These are phyloP conservation scores for Parascedosporium putredinis DNA, from an alignment of 2,329 filamentous ascomycete genomes.

Conservation along the genomic window DNA sequence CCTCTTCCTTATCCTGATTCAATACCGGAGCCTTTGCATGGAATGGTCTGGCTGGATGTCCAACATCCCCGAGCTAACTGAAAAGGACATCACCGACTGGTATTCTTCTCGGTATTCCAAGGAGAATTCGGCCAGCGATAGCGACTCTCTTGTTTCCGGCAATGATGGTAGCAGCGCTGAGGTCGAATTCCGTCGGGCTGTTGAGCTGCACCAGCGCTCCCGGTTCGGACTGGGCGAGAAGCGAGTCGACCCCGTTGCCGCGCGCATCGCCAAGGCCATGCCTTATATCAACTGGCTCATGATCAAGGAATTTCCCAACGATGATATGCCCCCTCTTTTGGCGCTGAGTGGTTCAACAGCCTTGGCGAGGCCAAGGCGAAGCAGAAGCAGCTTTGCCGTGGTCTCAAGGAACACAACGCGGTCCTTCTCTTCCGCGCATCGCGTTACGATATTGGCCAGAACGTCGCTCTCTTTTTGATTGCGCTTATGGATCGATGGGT, in stretches of 20 bases:
- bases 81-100: constrained; percentile 39
- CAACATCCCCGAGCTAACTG: constrained; percentile 36
- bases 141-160: constrained; percentile 14
- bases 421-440: constrained; percentile 25
- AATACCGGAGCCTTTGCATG: constrained; percentile 41
- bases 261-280: constrained; percentile 18
- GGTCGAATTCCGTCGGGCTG: constrained; percentile 22
- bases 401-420: constrained; percentile 27
- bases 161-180: neutral
- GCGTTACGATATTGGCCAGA: constrained; percentile 24
- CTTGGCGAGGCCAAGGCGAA: constrained; percentile 22
- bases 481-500: constrained; percentile 29
- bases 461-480: constrained; percentile 26
- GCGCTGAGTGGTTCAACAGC: constrained; percentile 24
- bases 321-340: constrained; percentile 19
- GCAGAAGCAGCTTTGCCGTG: constrained; percentile 23
- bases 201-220: constrained; percentile 12
- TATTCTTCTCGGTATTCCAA: constrained; percentile 22
- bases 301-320: constrained; percentile 20
- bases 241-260: constrained; percentile 13
- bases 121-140: constrained; percentile 9
- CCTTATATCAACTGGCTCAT: constrained; percentile 26
- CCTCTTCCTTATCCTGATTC: constrained; percentile 37
- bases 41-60: constrained; percentile 50
- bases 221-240: constrained; percentile 3